Base-by-base conservation (phyloP, 371 early-diverging fungal species). In the Cokeromyces recurvatus region DNA sequence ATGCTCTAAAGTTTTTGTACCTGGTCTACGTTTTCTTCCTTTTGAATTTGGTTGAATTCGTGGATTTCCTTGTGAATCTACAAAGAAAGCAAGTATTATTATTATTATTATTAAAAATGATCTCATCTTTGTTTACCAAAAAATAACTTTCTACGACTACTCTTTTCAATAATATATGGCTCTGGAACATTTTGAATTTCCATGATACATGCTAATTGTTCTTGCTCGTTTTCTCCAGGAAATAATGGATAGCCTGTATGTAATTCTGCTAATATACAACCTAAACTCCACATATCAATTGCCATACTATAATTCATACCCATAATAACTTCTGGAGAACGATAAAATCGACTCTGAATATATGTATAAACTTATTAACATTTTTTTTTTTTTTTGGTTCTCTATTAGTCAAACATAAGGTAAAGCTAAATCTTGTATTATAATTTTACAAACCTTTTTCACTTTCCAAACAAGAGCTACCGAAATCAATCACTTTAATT, bases 261-360 rank as follows among this genome's bases (percentile, higher is more conserved):
- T 24, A 99, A 76, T 58, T 99, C 99, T 23, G 88, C 92, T 9
- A 97, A 77, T 32, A 99, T 97, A 67, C 99, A 99, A 1, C 99
- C 99, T 16, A 98, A 66, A 43, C 89, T 88, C 99, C 99, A 99
- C 84, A 99, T 94, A 67, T 99, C 99, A 53, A 98, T 92, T 8
- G 91, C 81, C 56, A 77, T 87, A 47, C 78, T 82, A 63, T 98
- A 98, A 2, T 34, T 48, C 34, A 55, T 46, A 6, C 94, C 95
- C 40, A 97, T 60, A 32, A 98, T 92, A 11, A 98, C 95, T 60
- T 97, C 97, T 4, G 97, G 97, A 14, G 92, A 89, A 15, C 99
- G 85, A 63, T 97, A 98, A 74, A 95, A 98, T 32, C 98, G 84
- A 53, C 85, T 83, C 71, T 97, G 98, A 47, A 97, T 94, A 66